Percentiles rank a stretch among this genome's conserved stretches.
Evolutionary conservation across 306 rosid genomes (phyloP).

Genomic region (Citrullus mucosospermus): DNA sequence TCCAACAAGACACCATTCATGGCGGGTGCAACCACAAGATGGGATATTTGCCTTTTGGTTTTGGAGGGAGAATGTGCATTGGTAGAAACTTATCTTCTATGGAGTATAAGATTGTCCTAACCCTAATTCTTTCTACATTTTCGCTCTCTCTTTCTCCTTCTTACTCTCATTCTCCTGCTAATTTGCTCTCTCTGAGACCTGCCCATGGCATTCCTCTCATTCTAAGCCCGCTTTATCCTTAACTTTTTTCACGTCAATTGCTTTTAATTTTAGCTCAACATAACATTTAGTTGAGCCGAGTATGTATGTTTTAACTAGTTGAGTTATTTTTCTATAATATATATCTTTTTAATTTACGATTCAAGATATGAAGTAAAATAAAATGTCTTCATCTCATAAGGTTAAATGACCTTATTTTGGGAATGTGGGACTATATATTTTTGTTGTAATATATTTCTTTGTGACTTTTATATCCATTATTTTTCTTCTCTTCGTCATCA

Average conservation of each 20-base stretch:
- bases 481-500: neutral
- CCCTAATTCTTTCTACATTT: constrained; percentile 56
- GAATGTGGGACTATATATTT: neutral
- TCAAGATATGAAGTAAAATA: no score
- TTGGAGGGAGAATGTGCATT: constrained; percentile 80
- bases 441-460: no score
- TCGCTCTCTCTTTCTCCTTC: constrained; percentile 37
- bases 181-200: constrained; percentile 62
- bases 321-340: no score
- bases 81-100: constrained; percentile 62
- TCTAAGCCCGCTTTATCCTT: constrained; percentile 21
- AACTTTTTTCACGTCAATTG: no score
- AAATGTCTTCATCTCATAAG: neutral
- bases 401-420: neutral
- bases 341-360: no score
- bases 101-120: constrained; percentile 72
- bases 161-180: constrained; percentile 52
- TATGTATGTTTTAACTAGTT: no score
- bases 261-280: no score
- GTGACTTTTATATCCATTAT: no score
- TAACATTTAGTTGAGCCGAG: no score
- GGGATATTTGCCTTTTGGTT: constrained; percentile 87
- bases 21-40: constrained; percentile 77
- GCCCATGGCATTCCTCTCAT: constrained; percentile 46
- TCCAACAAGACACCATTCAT: constrained; percentile 24